These are phyloP conservation scores for Phytophthora pseudosyringae DNA, from an alignment of 352 stramenopile species.

Conservation along the genomic window DNA sequence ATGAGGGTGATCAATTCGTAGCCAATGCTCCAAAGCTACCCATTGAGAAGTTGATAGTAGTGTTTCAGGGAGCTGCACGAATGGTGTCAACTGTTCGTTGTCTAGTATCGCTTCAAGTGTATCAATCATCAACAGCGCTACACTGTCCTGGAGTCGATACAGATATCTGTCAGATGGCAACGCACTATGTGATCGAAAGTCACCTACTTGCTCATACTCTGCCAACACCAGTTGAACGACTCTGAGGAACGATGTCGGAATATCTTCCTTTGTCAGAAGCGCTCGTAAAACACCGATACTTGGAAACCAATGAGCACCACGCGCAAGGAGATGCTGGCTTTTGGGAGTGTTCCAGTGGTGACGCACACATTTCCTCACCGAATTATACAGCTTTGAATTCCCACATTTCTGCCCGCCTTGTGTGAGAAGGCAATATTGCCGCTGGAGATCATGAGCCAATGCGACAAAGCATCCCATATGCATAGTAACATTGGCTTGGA, in stretches of 20 bases:
- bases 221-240: slow-evolving; percentile 34
- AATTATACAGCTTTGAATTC: slow-evolving; percentile 15
- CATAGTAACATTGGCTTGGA: slow-evolving; percentile 42
- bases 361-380: slow-evolving; percentile 46
- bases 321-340: slow-evolving; percentile 40
- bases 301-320: slow-evolving; percentile 51
- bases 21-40: slow-evolving; percentile 39
- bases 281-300: slow-evolving; percentile 45
- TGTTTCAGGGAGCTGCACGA: slow-evolving; percentile 37
- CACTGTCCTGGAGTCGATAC: slow-evolving; percentile 27
- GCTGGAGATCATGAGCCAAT: slow-evolving; percentile 45
- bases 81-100: slow-evolving; percentile 17
- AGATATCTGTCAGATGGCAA: slow-evolving; percentile 33
- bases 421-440: slow-evolving; percentile 18
- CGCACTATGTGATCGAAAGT: slow-evolving; percentile 3
- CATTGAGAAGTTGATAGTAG: slow-evolving; percentile 44
- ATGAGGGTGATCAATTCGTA: slow-evolving; percentile 5
- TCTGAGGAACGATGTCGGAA: slow-evolving; percentile 42
- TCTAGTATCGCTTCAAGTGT: slow-evolving; percentile 44
- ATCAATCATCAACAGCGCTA: slow-evolving; percentile 49
- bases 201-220: slow-evolving; percentile 55
- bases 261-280: slow-evolving; percentile 38
- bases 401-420: slow-evolving; percentile 6
- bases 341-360: slow-evolving; percentile 49
- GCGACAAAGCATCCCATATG: slow-evolving; percentile 43